Conservation (phyloP, 352 stramenopile species). For the Globisporangium cederbergense region DNA sequence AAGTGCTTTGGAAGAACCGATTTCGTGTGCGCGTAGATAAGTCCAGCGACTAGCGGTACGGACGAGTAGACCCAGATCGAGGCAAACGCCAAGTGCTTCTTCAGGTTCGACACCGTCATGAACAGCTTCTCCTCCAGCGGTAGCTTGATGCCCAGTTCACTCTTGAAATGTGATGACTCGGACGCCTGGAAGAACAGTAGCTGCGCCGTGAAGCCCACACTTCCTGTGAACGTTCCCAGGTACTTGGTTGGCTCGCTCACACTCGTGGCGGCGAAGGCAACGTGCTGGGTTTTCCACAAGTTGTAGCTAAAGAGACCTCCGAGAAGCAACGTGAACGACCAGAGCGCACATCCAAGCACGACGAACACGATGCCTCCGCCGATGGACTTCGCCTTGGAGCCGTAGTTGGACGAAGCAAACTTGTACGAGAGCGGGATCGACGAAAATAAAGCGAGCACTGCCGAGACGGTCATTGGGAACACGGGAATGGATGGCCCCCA, state of each 20-base stretch:
- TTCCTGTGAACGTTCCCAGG: slow-evolving; percentile 46
- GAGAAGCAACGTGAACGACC: slow-evolving; percentile 56
- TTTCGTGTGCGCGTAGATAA: slow-evolving; percentile 28
- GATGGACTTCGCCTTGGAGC: slow-evolving; percentile 26
- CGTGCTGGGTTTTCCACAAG: slow-evolving; percentile 32
- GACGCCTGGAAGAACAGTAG: slow-evolving; percentile 43
- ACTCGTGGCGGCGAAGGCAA: not conserved
- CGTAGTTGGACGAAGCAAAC: slow-evolving; percentile 29
- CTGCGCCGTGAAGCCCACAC: slow-evolving; percentile 43
- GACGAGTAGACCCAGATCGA: slow-evolving; percentile 23
- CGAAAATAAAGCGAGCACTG: slow-evolving; percentile 43
- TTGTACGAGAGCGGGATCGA: slow-evolving; percentile 53
- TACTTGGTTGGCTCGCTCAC: slow-evolving; percentile 25
- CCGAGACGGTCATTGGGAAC: slow-evolving; percentile 43
- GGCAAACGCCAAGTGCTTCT: slow-evolving; percentile 8
- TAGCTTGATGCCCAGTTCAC: not conserved
- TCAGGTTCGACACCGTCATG: slow-evolving; percentile 8
- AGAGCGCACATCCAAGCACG: slow-evolving; percentile 46
- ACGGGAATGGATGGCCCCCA: slow-evolving; percentile 41
- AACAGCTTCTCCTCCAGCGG: slow-evolving; percentile 11
- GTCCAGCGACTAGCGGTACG: slow-evolving; percentile 11
- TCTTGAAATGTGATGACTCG: slow-evolving; percentile 13
- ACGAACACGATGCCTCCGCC: slow-evolving; percentile 49
- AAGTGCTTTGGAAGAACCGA: slow-evolving; percentile 29
- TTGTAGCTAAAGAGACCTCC: slow-evolving; percentile 42